Conservation (phyloP, 441 rosid species). For the Isatis lusitanica region DNA sequence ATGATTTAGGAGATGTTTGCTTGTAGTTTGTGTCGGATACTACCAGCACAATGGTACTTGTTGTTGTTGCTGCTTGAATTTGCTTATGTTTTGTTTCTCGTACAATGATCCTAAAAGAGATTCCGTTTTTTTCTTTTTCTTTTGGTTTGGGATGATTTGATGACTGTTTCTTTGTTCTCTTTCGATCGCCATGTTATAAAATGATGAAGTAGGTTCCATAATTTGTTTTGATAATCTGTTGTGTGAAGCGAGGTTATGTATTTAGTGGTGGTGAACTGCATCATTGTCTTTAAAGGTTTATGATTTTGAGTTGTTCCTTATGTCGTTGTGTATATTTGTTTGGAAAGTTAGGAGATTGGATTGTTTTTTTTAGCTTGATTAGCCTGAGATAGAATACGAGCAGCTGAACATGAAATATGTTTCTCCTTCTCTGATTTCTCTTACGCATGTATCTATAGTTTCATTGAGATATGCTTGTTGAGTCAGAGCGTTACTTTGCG, state of each 20-base stretch:
- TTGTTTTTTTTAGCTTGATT: not conserved
- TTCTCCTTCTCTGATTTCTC: not conserved
- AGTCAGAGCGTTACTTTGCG: not conserved
- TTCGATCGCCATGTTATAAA: too few species aligned
- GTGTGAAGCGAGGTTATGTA: not conserved
- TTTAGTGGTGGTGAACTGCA: conserved; percentile 1
- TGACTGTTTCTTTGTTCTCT: not conserved
- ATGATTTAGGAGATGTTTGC: not conserved
- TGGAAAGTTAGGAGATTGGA: conserved; percentile 1
- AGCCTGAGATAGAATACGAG: not conserved
- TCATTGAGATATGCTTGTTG: not conserved
- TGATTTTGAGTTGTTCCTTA: not conserved
- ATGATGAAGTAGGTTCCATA: not conserved
- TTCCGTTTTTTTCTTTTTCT: too few species aligned
- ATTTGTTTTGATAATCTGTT: not conserved
- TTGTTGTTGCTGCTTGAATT: not conserved
- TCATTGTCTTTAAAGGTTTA: not conserved
- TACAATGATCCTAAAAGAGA: not conserved
- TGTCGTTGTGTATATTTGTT: not conserved
- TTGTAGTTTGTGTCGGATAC: not conserved
- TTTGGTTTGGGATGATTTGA: not conserved
- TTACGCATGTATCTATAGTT: not conserved
- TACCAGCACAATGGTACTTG: not conserved
- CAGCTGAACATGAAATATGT: not conserved
- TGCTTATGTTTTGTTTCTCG: not conserved